Conservation (phyloP, 2,329 filamentous ascomycete genomes). For the Polychaeton citri region DNA sequence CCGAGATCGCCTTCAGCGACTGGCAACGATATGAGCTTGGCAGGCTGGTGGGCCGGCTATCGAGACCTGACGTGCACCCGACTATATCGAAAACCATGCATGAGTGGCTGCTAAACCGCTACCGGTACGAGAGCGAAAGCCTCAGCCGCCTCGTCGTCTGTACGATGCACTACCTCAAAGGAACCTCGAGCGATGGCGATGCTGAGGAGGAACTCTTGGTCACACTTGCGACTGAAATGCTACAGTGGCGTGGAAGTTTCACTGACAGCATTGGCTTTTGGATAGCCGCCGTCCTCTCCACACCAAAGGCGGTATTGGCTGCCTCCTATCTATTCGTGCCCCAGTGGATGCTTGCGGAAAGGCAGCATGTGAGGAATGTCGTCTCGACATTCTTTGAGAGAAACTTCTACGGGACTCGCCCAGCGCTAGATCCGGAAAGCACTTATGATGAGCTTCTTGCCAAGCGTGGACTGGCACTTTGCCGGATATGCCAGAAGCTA, state of each 20-base stretch:
- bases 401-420: neutral
- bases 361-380: neutral
- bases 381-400: too few species aligned
- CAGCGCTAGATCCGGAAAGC: neutral
- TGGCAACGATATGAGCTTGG: neutral
- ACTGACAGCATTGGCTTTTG: neutral
- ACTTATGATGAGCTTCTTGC: neutral
- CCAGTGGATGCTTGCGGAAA: neutral
- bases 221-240: neutral
- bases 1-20: neutral
- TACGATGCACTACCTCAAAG: neutral
- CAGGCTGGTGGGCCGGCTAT: neutral
- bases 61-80: neutral
- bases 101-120: neutral
- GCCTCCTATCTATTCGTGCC: neutral
- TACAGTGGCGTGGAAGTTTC: neutral
- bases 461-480: neutral
- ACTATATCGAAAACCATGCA: neutral
- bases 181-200: neutral
- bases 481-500: neutral
- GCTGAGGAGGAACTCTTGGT: neutral
- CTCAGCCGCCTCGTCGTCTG: neutral
- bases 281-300: neutral
- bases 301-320: neutral
- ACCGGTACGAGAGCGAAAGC: neutral